Percentiles rank a stretch among this genome's conserved stretches.
These are phyloP conservation scores for Aspergillus brunneoviolaceus DNA, from an alignment of 2,329 filamentous ascomycete genomes.

Conservation along the genomic window DNA sequence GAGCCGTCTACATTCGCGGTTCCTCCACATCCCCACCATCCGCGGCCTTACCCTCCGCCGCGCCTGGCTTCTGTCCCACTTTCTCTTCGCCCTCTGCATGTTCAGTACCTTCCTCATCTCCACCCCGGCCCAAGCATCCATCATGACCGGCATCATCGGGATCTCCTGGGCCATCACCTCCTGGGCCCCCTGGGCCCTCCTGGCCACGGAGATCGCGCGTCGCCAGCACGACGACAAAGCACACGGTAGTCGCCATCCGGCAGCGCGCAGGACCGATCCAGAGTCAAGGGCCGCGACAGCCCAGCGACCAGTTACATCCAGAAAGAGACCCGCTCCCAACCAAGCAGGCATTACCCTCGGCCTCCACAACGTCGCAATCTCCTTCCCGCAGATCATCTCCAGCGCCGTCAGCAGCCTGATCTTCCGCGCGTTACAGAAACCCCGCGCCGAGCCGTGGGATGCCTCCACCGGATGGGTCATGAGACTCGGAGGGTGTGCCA, in stretches of 20 bases:
- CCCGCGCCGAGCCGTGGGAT: slow-evolving; percentile 7
- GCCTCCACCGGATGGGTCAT: slow-evolving; percentile 6
- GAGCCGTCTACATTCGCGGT: not conserved
- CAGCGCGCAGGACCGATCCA: not conserved
- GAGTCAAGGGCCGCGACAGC: not conserved
- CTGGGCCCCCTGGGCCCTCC: slow-evolving; percentile 90
- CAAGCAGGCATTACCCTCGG: slow-evolving; percentile 7
- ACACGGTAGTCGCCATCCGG: not conserved
- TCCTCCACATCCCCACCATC: slow-evolving; percentile 1
- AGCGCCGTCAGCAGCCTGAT: slow-evolving; percentile 6
- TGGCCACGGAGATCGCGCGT: slow-evolving; percentile 65
- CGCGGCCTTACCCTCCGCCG: slow-evolving; percentile 65
- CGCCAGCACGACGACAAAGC: not conserved
- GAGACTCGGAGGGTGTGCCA: slow-evolving; percentile 8
- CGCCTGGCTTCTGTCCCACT: slow-evolving; percentile 76
- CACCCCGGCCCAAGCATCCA: slow-evolving; percentile 66
- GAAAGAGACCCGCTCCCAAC: not conserved
- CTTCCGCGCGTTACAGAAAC: slow-evolving; percentile 8
- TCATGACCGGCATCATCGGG: slow-evolving; percentile 74
- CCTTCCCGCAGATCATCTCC: slow-evolving; percentile 8
- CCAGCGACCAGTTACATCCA: not conserved
- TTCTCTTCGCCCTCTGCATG: slow-evolving; percentile 76
- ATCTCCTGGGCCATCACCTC: slow-evolving; percentile 86
- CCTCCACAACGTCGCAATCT: slow-evolving; percentile 7
- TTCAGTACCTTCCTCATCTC: slow-evolving; percentile 74